A percentile compares a stretch with the other conserved stretches of the same genome.
phyloP scores from a whole-genome alignment of 2,329 filamentous ascomycete species.

The Cladosporium halotolerans region DNA sequence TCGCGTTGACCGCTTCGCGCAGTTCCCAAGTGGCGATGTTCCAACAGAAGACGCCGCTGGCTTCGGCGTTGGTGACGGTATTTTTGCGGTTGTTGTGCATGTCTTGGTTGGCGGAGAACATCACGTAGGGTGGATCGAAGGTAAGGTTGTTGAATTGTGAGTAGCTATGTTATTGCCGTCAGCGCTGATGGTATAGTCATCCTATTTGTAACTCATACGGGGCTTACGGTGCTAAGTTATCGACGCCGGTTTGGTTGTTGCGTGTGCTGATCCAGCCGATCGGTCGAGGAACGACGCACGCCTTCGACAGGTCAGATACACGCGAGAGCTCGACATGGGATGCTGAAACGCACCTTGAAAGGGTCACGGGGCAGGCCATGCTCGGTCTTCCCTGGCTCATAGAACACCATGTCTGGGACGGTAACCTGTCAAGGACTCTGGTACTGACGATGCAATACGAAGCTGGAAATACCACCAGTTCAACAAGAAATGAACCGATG shows the following conservation, averaged over 20 bases:
- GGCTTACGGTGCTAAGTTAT: slow-evolving; percentile 49
- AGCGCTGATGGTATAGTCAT: background rate
- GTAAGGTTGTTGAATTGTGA: slow-evolving; percentile 59
- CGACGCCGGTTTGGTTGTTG: slow-evolving; percentile 32
- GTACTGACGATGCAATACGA: background rate
- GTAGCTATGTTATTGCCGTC: slow-evolving; percentile 30
- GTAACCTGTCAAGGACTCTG: background rate
- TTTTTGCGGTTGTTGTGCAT: slow-evolving; percentile 45
- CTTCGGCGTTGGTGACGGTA: slow-evolving; percentile 51
- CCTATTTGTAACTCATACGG: too few species aligned
- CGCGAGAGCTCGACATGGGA: background rate
- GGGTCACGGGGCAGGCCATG: slow-evolving; percentile 50
- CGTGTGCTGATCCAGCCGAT: slow-evolving; percentile 59
- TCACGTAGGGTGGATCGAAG: slow-evolving; percentile 57
- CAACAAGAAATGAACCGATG: background rate
- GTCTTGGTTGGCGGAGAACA: slow-evolving; percentile 56
- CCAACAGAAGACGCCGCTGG: slow-evolving; percentile 53
- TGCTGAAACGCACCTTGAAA: slow-evolving; percentile 40
- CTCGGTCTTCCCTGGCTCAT: slow-evolving; percentile 47
- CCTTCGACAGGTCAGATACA: slow-evolving; percentile 27
- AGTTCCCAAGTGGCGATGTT: slow-evolving; percentile 54
- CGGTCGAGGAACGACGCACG: slow-evolving; percentile 54
- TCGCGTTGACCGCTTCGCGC: slow-evolving; percentile 50
- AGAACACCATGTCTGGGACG: slow-evolving; percentile 39
- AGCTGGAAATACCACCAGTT: background rate